Percentiles rank a stretch among this genome's conserved stretches.
phyloP scores from a whole-genome alignment of 2,329 filamentous ascomycete species.

The Leptographium lundbergii region DNA sequence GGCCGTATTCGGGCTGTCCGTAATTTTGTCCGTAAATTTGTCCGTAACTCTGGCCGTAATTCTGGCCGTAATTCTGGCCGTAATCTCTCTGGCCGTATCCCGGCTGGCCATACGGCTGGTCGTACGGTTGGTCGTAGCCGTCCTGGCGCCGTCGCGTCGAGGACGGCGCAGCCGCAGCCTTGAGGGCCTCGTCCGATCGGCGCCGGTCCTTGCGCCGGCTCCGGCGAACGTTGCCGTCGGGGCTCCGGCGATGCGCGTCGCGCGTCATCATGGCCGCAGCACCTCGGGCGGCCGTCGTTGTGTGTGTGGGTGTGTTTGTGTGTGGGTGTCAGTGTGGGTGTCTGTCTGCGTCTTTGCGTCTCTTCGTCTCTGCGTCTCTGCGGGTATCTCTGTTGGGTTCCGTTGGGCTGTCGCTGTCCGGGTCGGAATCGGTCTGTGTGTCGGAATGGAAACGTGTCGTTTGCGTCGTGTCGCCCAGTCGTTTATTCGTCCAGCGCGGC shows the following conservation, averaged over 20 bases:
- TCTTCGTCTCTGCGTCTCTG: no score
- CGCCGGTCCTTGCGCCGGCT: constrained; percentile 26
- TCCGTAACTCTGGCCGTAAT: no score
- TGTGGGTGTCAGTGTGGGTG: no score
- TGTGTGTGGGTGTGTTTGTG: background rate
- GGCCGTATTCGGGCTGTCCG: background rate
- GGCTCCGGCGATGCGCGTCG: background rate
- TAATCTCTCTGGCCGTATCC: background rate
- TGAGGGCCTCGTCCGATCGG: constrained; percentile 25
- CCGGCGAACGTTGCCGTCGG: constrained; percentile 41
- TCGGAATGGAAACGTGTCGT: no score
- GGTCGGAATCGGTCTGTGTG: no score
- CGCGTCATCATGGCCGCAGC: background rate
- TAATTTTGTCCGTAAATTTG: background rate
- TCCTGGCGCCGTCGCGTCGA: constrained; percentile 6
- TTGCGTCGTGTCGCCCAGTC: no score
- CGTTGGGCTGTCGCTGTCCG: no score
- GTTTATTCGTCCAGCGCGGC: no score
- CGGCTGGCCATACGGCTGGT: background rate
- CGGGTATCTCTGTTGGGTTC: no score
- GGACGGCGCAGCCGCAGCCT: constrained; percentile 23
- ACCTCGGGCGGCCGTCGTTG: background rate
- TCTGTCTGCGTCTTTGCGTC: no score
- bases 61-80: background rate
- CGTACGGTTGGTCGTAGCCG: background rate